A percentile compares a stretch with the other conserved stretches of the same genome.
Evolutionary conservation across 2,329 filamentous ascomycete species (phyloP).

Genomic region (Orbilia oligospora): DNA sequence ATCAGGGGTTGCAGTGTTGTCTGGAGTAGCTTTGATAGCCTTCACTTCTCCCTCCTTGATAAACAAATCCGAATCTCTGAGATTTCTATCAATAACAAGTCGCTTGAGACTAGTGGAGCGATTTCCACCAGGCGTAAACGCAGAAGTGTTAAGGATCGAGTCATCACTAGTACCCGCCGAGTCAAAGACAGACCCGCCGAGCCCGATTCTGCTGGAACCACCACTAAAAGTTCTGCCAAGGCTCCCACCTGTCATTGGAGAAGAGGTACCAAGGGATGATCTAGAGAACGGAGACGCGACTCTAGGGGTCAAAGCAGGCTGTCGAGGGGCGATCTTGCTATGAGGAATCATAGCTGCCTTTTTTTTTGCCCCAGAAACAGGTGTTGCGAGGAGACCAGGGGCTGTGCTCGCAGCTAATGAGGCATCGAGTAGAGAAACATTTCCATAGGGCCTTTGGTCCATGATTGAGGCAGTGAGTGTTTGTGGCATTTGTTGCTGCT

Average conservation of each 20-base stretch:
- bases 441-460: conserved; percentile 90
- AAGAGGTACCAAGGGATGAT: conserved; percentile 60
- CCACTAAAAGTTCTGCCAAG: conserved; percentile 63
- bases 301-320: conserved; percentile 63
- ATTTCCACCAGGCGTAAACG: conserved; percentile 63
- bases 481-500: conserved; percentile 72
- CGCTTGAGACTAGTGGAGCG: conserved; percentile 81
- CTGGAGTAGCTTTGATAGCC: conserved; percentile 67
- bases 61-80: conserved; percentile 74
- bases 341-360: conserved; percentile 69
- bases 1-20: conserved; percentile 64
- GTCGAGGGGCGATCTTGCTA: conserved; percentile 64
- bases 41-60: conserved; percentile 70
- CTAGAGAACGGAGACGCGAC: conserved; percentile 63
- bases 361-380: conserved; percentile 80
- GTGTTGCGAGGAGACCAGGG: conserved; percentile 92
- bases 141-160: conserved; percentile 64
- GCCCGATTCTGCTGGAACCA: conserved; percentile 63
- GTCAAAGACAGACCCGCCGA: conserved; percentile 63
- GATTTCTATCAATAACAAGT: conserved; percentile 88
- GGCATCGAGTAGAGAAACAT: conserved; percentile 85
- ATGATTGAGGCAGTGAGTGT: conserved; percentile 82
- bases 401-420: conserved; percentile 75
- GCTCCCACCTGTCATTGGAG: conserved; percentile 63
- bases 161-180: conserved; percentile 62